Base-by-base conservation (phyloP, 352 stramenopile species). In the Thalassiosira mediterranea region DNA sequence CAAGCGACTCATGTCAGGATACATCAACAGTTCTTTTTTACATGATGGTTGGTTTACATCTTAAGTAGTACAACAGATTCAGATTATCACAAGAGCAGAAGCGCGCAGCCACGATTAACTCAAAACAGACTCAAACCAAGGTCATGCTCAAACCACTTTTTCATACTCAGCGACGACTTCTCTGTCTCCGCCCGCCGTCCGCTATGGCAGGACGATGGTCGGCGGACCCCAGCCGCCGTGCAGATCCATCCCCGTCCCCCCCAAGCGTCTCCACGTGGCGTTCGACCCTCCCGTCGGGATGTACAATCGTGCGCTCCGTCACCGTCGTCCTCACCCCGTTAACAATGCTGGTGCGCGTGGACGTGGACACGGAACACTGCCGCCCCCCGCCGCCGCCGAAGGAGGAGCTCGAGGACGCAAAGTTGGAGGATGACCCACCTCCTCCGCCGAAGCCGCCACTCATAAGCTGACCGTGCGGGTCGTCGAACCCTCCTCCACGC, bases 201-300 rank as follows among this genome's bases (percentile, higher is more conserved):
- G 57, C 72, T 26, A 71, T 28, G 40, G 60, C 29, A 54, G 37
- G 60, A 76, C 44, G 44, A 44, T n/a, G 10, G 44, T 28, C 21
- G 44, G 5, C 17, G 4, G 44, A 28, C 21, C 5, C 4, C 5
- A n/a, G 8, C 44, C 5, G 17, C 15, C 44, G 8, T 23, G 15
- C 31, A 26, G 19, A 19, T 52, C 10, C 67, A 13, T 17, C 42
- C 5, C 28, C 47, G 37, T 71, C 65, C 53, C 66, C 75, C 19
- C 57, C 76, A 4, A 37, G 37, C 8, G 73, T 81, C 58, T 87
- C 73, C 10, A 88, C 72, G 42, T 84, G 66, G 11, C 81, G 73
- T 61, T 93, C 82, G 2, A 93, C 83, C n/a, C 76, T 86, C 28
- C 87, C 87, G 79, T 93, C 87, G 2, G 84, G 66, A 49, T 90